These are phyloP conservation scores for Mortierella alpina DNA, from an alignment of 192 early-diverging fungal species.

Conservation along the genomic window DNA sequence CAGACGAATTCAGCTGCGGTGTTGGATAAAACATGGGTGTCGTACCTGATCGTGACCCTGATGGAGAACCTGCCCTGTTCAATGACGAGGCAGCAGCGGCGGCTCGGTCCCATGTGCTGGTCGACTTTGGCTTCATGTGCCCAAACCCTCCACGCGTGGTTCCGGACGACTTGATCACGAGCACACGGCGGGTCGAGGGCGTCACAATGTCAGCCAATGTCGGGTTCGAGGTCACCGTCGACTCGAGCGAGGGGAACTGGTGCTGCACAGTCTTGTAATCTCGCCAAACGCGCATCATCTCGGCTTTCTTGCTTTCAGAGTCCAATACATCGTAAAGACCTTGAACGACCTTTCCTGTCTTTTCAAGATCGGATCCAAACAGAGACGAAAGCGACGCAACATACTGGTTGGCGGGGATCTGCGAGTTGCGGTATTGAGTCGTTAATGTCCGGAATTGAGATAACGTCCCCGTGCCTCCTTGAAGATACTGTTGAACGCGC, in stretches of 20 bases:
- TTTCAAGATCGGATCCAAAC: slow-evolving; percentile 52
- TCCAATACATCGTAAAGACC: slow-evolving; percentile 64
- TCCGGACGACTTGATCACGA: slow-evolving; percentile 78
- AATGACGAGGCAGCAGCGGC: slow-evolving; percentile 52
- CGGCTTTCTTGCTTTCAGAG: slow-evolving; percentile 61
- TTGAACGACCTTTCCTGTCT: slow-evolving; percentile 59
- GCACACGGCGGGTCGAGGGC: slow-evolving; percentile 65
- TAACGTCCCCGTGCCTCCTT: slow-evolving; percentile 47
- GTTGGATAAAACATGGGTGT: slow-evolving; percentile 47
- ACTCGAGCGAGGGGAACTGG: slow-evolving; percentile 38
- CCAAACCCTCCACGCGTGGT: slow-evolving; percentile 59
- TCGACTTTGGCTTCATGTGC: slow-evolving; percentile 49
- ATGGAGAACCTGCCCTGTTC: slow-evolving; percentile 34
- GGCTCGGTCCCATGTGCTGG: slow-evolving; percentile 63
- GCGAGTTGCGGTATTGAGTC: slow-evolving; percentile 57
- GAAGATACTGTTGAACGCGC: slow-evolving; percentile 45
- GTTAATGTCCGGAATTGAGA: slow-evolving; percentile 63
- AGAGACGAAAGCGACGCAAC: slow-evolving; percentile 54
- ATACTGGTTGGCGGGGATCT: slow-evolving; percentile 54
- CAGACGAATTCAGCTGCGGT: slow-evolving; percentile 42
- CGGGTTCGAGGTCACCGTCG: slow-evolving; percentile 26
- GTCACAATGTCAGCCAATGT: slow-evolving; percentile 50
- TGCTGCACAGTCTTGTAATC: slow-evolving; percentile 68
- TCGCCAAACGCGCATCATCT: slow-evolving; percentile 74
- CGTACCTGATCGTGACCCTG: slow-evolving; percentile 13